Percentiles rank a stretch among this genome's conserved stretches.
phyloP scores from a whole-genome alignment of 768 basidiomycete genomes.

The Leucocoprinus leucothites region DNA sequence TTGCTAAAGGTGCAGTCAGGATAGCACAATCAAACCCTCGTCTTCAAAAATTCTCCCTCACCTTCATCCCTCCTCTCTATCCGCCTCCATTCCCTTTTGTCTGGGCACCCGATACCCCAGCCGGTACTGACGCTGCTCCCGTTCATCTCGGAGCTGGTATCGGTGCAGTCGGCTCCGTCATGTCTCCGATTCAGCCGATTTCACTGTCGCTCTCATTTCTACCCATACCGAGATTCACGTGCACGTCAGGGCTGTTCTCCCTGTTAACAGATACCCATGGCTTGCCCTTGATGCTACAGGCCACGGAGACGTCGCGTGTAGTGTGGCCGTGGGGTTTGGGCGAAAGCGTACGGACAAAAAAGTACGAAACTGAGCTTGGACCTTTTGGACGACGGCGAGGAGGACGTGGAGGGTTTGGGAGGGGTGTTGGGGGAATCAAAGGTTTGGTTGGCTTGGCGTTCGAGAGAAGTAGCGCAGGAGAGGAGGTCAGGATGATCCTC shows the following conservation, averaged over 20 bases:
- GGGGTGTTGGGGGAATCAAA: constrained; percentile 36
- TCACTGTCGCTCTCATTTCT: constrained; percentile 31
- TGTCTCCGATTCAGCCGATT: constrained; percentile 4
- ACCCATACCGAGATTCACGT: constrained; percentile 40
- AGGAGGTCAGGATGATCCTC: constrained; percentile 61
- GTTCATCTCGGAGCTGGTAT: constrained; percentile 6
- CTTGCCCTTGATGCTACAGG: constrained; percentile 52
- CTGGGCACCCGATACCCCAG: neutral
- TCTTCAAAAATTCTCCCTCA: constrained; percentile 58
- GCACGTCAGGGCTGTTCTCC: constrained; percentile 52
- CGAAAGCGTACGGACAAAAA: constrained; percentile 30
- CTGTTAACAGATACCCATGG: constrained; percentile 62
- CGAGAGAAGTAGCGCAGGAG: constrained; percentile 62
- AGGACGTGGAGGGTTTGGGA: constrained; percentile 25
- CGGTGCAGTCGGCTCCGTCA: constrained; percentile 7
- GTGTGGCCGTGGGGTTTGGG: constrained; percentile 51
- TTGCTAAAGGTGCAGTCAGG: constrained; percentile 54
- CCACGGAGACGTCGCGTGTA: constrained; percentile 43
- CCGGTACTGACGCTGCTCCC: neutral
- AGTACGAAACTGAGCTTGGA: constrained; percentile 38
- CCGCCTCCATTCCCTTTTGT: constrained; percentile 46
- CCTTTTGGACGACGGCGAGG: constrained; percentile 25
- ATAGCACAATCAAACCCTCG: constrained; percentile 68
- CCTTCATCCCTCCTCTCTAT: constrained; percentile 56
- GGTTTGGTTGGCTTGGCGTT: constrained; percentile 43